Conservation (phyloP, 805 yeast genomes). For the Brettanomyces custersianus region DNA sequence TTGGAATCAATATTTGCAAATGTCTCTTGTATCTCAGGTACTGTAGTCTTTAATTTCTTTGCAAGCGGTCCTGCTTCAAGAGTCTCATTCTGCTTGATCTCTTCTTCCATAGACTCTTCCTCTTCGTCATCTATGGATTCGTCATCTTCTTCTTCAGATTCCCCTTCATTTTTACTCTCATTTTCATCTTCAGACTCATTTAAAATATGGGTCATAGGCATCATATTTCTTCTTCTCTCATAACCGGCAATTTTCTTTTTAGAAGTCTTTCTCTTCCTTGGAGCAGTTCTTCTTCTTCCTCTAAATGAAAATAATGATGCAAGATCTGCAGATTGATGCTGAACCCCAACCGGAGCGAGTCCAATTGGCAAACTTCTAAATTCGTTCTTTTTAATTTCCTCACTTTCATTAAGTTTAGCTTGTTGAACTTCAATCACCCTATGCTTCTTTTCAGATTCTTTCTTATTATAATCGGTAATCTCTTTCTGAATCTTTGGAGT, state of each 20-base stretch:
- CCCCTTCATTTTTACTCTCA: constrained; percentile 15
- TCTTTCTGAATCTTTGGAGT: constrained; percentile 30
- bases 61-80: constrained; percentile 1
- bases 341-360: constrained; percentile 11
- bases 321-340: constrained; percentile 15
- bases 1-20: constrained; percentile 19
- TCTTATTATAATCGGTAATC: constrained; percentile 25
- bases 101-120: constrained; percentile 18
- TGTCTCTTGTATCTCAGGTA: constrained; percentile 21
- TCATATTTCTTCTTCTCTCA: constrained; percentile 20
- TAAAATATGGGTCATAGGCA: constrained; percentile 49
- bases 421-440: constrained; percentile 12
- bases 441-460: constrained; percentile 24
- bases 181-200: constrained; percentile 22
- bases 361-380: constrained; percentile 7
- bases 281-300: constrained; percentile 34
- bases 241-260: no score
- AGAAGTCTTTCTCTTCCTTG: not conserved
- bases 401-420: constrained; percentile 5
- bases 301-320: constrained; percentile 16
- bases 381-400: constrained; percentile 7
- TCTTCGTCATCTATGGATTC: constrained; percentile 23
- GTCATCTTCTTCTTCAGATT: constrained; percentile 17
- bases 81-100: constrained; percentile 7
- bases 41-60: constrained; percentile 12